Evolutionary conservation across 2,329 filamentous ascomycete genomes (phyloP).

Genomic region (Calonectria pseudoreteaudii): DNA sequence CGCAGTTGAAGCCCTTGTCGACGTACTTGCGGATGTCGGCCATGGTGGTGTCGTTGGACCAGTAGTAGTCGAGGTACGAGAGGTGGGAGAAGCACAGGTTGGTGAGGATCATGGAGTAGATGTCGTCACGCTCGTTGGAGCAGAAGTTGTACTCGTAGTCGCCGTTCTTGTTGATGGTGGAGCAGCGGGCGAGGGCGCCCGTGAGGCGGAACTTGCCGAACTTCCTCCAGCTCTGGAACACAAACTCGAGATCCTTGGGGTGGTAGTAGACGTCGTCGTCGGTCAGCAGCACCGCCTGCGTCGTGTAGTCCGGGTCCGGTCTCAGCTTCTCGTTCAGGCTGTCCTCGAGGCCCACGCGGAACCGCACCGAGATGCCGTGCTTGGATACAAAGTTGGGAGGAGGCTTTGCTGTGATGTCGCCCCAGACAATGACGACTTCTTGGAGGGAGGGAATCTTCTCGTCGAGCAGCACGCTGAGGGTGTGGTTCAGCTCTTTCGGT

Average conservation of each 20-base stretch:
- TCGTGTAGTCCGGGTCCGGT: slow-evolving; percentile 47
- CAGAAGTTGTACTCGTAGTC: slow-evolving; percentile 48
- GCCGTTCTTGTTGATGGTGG: slow-evolving; percentile 28
- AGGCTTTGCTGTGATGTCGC: slow-evolving; percentile 43
- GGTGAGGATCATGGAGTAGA: slow-evolving; percentile 51
- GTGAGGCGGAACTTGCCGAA: slow-evolving; percentile 47
- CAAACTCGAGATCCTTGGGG: slow-evolving; percentile 50
- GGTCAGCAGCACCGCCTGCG: slow-evolving; percentile 50
- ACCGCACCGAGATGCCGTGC: slow-evolving; percentile 47
- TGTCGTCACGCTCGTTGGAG: slow-evolving; percentile 28
- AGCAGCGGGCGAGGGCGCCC: slow-evolving; percentile 50
- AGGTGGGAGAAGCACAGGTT: slow-evolving; percentile 52
- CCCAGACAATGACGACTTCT: slow-evolving; percentile 53
- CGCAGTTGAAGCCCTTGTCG: slow-evolving; percentile 52
- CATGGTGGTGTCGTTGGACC: slow-evolving; percentile 43
- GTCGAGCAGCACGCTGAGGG: slow-evolving; percentile 40
- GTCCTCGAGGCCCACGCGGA: slow-evolving; percentile 44
- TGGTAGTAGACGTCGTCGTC: slow-evolving; percentile 54
- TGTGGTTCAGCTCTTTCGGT: slow-evolving; percentile 46
- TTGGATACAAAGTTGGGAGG: slow-evolving; percentile 42
- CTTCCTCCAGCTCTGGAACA: slow-evolving; percentile 52
- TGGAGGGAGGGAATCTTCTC: slow-evolving; percentile 47
- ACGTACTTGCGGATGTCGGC: slow-evolving; percentile 47
- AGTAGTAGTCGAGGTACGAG: slow-evolving; percentile 51
- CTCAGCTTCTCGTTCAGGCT: slow-evolving; percentile 52